A percentile compares a stretch with the other conserved stretches of the same genome.
Evolutionary conservation across 768 basidiomycete genomes (phyloP).

Genomic region (Rubroboletus satanas): DNA sequence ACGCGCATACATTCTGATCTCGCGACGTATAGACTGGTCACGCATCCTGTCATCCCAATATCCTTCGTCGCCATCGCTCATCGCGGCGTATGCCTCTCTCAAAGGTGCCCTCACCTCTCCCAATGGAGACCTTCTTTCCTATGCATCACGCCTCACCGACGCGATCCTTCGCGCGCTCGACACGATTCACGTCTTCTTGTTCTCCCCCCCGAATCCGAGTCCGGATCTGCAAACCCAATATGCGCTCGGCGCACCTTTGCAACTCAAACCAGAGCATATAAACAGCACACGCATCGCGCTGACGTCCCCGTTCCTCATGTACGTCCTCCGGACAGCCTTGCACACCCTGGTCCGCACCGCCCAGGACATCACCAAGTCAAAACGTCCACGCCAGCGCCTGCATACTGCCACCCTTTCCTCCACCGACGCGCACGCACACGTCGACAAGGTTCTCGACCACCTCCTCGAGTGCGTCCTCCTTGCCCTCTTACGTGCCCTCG

Average conservation of each 20-base stretch:
- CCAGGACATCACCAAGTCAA: slow-evolving; percentile 11
- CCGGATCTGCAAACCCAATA: not conserved
- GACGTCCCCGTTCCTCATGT: slow-evolving; percentile 23
- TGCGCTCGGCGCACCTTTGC: not conserved
- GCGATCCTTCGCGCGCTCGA: slow-evolving; percentile 20
- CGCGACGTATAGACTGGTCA: slow-evolving; percentile 18
- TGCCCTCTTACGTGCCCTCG: slow-evolving; percentile 17
- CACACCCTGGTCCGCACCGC: slow-evolving; percentile 11
- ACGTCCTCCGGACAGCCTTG: slow-evolving; percentile 20
- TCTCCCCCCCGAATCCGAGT: slow-evolving; percentile 3
- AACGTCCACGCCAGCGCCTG: slow-evolving; percentile 7
- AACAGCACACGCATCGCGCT: slow-evolving; percentile 19
- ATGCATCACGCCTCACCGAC: slow-evolving; percentile 14
- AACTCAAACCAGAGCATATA: slow-evolving; percentile 8
- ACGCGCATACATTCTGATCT: not conserved
- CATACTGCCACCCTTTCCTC: not conserved
- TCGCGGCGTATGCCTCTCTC: slow-evolving; percentile 21
- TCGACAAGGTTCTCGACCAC: slow-evolving; percentile 15
- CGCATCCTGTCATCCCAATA: slow-evolving; percentile 16
- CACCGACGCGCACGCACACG: not conserved
- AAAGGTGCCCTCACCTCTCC: slow-evolving; percentile 13
- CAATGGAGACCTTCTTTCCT: not conserved
- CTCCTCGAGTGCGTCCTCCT: slow-evolving; percentile 22
- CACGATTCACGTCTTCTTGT: slow-evolving; percentile 18
- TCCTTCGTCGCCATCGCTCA: slow-evolving; percentile 24